Conservation (phyloP, 2,329 filamentous ascomycete species). For the Aspergillus tubingensis region DNA sequence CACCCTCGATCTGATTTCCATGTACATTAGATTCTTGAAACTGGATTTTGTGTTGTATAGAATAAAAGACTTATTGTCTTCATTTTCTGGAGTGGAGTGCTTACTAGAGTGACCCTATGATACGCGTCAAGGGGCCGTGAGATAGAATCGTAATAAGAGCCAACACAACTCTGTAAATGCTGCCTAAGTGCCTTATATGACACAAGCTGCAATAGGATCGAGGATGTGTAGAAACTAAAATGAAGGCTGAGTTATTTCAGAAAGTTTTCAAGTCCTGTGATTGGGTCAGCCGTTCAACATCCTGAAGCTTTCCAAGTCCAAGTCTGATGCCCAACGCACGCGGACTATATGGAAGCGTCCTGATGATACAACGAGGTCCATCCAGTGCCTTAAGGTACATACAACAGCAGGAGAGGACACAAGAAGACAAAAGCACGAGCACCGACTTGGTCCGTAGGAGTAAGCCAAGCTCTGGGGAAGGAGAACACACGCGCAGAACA, state of each 20-base stretch:
- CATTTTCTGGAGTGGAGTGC: neutral
- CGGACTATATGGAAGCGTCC: neutral
- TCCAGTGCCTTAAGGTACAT: neutral
- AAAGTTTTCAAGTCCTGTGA: neutral
- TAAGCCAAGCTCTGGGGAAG: neutral
- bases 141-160: constrained; percentile 1
- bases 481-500: neutral
- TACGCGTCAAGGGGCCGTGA: neutral
- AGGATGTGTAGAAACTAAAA: neutral
- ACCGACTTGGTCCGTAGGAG: neutral
- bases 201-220: neutral
- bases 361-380: neutral
- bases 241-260: neutral
- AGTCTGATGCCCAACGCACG: neutral
- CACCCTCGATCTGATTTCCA: constrained; percentile 10
- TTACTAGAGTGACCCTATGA: neutral
- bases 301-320: neutral
- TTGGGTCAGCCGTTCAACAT: constrained; percentile 2
- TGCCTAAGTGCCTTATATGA: neutral
- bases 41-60: neutral
- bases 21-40: constrained; percentile 6
- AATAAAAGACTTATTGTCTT: neutral
- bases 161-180: neutral
- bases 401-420: neutral
- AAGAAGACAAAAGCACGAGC: neutral